Conservation (phyloP, 2,329 filamentous ascomycete species). For the Colletotrichum limetticola region DNA sequence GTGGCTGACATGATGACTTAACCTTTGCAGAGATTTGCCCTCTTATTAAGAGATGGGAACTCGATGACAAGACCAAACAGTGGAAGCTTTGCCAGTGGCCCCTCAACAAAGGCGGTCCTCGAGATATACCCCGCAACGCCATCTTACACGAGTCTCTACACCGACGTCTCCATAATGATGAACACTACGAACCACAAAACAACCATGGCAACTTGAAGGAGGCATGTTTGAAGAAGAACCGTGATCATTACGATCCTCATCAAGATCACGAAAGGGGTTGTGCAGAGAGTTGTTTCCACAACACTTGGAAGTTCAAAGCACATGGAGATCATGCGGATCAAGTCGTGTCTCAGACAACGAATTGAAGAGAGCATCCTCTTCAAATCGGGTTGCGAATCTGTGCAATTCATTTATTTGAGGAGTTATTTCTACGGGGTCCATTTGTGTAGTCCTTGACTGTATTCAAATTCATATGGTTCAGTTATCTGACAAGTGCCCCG, state of each 20-base stretch:
- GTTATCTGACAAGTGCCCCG: no score
- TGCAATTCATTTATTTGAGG: fast-evolving
- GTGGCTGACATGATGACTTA: background rate
- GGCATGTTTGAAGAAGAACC: background rate
- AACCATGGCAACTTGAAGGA: slow-evolving; percentile 42
- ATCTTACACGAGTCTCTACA: slow-evolving; percentile 50
- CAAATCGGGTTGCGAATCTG: background rate
- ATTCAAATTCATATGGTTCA: no score
- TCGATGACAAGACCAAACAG: slow-evolving; percentile 39
- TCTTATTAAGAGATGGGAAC: slow-evolving; percentile 52
- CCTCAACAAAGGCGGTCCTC: slow-evolving; percentile 48
- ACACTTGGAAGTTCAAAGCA: background rate
- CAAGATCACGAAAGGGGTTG: background rate
- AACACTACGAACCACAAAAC: slow-evolving; percentile 44
- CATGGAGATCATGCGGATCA: background rate
- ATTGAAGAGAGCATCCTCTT: background rate
- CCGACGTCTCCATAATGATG: slow-evolving; percentile 44
- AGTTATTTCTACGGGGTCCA: background rate
- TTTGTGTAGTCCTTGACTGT: no score
- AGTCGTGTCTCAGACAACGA: background rate
- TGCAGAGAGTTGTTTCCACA: background rate
- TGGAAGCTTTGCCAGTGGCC: slow-evolving; percentile 41
- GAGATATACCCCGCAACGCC: slow-evolving; percentile 52
- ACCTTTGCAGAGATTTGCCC: slow-evolving; percentile 37
- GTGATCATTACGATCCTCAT: background rate